Base-by-base conservation (phyloP, 257 asterid genomes). In the Ilex asprella region DNA sequence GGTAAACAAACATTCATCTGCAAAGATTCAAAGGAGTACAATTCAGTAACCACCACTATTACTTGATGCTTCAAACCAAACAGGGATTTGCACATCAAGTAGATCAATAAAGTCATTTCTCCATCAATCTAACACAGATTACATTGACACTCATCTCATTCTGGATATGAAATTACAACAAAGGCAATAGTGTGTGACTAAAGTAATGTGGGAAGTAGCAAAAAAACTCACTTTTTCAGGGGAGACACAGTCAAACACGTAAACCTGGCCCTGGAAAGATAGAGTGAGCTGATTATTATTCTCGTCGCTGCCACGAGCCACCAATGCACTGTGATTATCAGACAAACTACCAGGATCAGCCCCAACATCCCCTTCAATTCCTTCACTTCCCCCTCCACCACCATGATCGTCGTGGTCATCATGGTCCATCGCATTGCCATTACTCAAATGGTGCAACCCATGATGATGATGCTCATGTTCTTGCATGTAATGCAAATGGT, bases 261-360 rank as follows among this genome's bases (percentile, higher is more conserved):
- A 85, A 71, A 83, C 90, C 78, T 85, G 88, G 50, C 86, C 90
- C 84, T 76, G 90, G 69, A 85, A 85, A 67, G 94, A 78, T 46
- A 85, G 86, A 8, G 88, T 78, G 50, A 78, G 88, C 85, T 83
- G 95, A 66, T 79, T 79, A 74, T 49, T 76, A 67, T 56, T 73
- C 61, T 79, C 85, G 39, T 55, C 58, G 59, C 68, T 68, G 8
- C 69, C 82, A 31, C 65, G 81, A 6, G 76, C 68, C 54, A 79
- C 73, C 68, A 78, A 31, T n/a, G 70, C 59, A 10, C 81, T 76
- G 13, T 73, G 81, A 61, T 73, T 68, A 70, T 81, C 82, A 12
- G 81, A 41, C 53, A 74, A 78, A 59, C 71, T 79, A 52, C 79
- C 85, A 46, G 71, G 76, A 70, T 73, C 79, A 62, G 69, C 68